Conservation (phyloP, 371 early-diverging fungal species). For the Mortierella sp. region DNA sequence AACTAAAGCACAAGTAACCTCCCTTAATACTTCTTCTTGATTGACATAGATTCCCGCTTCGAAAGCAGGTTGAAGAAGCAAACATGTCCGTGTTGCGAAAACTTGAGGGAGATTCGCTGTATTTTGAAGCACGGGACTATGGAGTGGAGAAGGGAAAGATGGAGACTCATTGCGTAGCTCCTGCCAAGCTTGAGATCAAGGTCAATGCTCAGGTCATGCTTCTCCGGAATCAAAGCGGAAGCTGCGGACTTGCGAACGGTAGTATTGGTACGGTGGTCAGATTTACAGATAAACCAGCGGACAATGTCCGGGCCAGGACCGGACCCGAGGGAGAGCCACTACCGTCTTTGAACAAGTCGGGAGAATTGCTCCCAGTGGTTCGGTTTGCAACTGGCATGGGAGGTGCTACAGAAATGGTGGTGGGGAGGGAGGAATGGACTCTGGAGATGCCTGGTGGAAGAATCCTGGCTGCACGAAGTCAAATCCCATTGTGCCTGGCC, state of each 20-base stretch:
- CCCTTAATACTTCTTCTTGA: too few relatives aligned
- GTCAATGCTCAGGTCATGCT: slow-evolving; percentile 89
- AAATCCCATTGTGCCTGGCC: slow-evolving; percentile 70
- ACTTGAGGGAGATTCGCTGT: slow-evolving; percentile 58
- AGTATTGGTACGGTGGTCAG: slow-evolving; percentile 78
- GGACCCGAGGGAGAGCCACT: too few relatives aligned
- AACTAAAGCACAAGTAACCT: too few relatives aligned
- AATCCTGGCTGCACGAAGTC: slow-evolving; percentile 48
- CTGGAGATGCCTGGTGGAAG: slow-evolving; percentile 65
- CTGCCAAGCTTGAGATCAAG: slow-evolving; percentile 71
- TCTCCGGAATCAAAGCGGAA: slow-evolving; percentile 74
- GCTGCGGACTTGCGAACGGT: slow-evolving; percentile 91
- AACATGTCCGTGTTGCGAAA: slow-evolving; percentile 66
- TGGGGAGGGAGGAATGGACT: slow-evolving; percentile 69
- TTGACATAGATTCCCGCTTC: too few relatives aligned
- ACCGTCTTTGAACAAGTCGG: background rate
- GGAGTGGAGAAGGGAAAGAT: slow-evolving; percentile 57
- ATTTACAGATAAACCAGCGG: slow-evolving; percentile 52
- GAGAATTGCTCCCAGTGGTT: slow-evolving; percentile 65
- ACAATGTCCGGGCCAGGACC: slow-evolving; percentile 2
- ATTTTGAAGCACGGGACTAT: slow-evolving; percentile 53
- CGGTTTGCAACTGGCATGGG: slow-evolving; percentile 63
- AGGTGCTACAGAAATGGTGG: slow-evolving; percentile 58
- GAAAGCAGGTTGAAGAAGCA: slow-evolving; percentile 76
- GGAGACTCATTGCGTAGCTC: slow-evolving; percentile 62